Evolutionary conservation across 192 early-diverging fungal genomes (phyloP), one percentile per base, ranked within the genome.

Genomic region (Coemansia umbellata): DNA sequence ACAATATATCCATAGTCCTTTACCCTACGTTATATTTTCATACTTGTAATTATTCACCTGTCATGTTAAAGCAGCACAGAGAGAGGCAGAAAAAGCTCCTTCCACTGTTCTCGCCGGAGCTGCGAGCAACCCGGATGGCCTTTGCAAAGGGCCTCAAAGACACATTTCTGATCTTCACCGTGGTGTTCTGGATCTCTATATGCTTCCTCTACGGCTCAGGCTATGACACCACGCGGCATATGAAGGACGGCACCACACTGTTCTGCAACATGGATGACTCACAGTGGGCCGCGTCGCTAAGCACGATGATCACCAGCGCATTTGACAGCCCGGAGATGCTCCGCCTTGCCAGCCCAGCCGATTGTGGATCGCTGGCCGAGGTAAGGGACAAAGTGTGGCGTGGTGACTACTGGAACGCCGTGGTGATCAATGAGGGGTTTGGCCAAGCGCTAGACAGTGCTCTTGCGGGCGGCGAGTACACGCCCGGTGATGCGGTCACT

Each of bases 151-250:
- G 72, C 0, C 44, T 75, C 2, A 59, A 66, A 61, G 56, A 75
- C 9, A 48, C 49, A 26, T 59, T 64, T 32, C 11, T 68, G 3
- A 50, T 75, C 5, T 68, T 75, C 30, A 75, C 72, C 3, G 28
- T 55, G 1, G 72, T 75, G 17, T 75, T 57, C 37, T 75, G 72
- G 72, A 43, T 75, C n/a, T 63, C 64, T 17, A 68, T 75, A 21
- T 41, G 55, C 40, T 75, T 68, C 37, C 37, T 75, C 5, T 75
- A 63, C 31, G 72, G 72, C 19, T 61, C 72, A 9, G 72, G 72
- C 17, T 75, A 75, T 53, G 65, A 75, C 45, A 55, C 65, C 5
- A 44, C 61, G 36, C 65, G 72, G 7, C 60, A 75, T 39, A 75
- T 75, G 56, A 62, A 75, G 27, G 65, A 60, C 14, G 65, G 60